Evolutionary conservation across 164 flowering plant species (phyloP), one percentile per base, ranked within the genome.

Genomic region (Vitis amurensis): DNA sequence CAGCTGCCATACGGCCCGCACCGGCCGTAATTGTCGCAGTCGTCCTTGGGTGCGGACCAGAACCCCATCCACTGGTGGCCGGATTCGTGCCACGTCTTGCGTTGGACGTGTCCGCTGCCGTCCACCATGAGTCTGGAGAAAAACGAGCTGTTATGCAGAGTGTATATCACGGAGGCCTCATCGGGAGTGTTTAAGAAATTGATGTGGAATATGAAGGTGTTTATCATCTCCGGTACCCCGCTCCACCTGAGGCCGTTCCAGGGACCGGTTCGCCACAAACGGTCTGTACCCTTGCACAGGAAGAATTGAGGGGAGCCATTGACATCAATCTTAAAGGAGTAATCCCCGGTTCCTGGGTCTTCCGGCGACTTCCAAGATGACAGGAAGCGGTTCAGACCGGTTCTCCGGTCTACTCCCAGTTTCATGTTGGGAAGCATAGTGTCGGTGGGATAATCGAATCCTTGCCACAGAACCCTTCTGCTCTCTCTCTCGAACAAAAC

Each of bases 371-470:
- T 84, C 89, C 88, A 87, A 0, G 89, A 83, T 1, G 83, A 81
- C 5, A 87, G 15, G 55, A 50, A 61, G 68, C 82, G 50, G 61
- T 79, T 70, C 29, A 73, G 27, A 11, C 85, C 84, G 13, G 81
- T 73, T 55, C 47, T 69, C 11, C 29, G 75, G 67, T 82, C 47
- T 64, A 70, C 0, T 7, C 87, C 86, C 1, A 84, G 59, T 44
- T 74, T 82, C 87, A 82, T 79, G 13, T 4, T 51, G 0, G 86
- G 81, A 19, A 88, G 73, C 10, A 64, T 0, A 0, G 82, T 72
- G 55, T 88, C 64, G 0, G 86, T 73, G 0, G 85, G 86, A 72
- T 77, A 16, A 71, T 88, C 87, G 68, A 84, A 86, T 74, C 92
- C 81, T 49, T 86, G 82, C 89, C 90, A 86, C 10, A 74, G 0